Evolutionary conservation across 352 stramenopile genomes (phyloP).

Genomic region (Globisporangium megalacanthum): DNA sequence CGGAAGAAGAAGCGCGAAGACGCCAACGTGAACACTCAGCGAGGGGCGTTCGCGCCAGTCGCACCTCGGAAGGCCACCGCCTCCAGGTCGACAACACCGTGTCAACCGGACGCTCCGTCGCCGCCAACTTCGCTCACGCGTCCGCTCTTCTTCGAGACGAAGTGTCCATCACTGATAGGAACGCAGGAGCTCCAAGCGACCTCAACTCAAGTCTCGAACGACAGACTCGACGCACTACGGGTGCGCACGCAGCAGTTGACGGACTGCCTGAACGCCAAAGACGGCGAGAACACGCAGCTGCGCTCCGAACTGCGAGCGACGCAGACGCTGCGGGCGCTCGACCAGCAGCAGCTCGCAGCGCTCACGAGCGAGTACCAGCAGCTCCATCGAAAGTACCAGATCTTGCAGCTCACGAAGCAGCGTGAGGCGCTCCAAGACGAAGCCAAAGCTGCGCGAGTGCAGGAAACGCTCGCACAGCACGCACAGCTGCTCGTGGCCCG

Average conservation of each 20-base stretch:
- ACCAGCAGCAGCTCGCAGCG: slow-evolving; percentile 23
- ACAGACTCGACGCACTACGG: slow-evolving; percentile 3
- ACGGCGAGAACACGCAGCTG: slow-evolving; percentile 5
- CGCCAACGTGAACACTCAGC: neutral
- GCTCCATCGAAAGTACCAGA: slow-evolving; percentile 21
- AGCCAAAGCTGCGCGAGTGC: slow-evolving; percentile 29
- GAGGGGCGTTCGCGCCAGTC: too few relatives aligned
- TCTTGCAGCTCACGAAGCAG: slow-evolving; percentile 28
- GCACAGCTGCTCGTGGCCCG: slow-evolving; percentile 35
- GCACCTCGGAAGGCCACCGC: neutral
- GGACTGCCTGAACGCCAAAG: slow-evolving; percentile 9
- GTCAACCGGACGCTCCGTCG: neutral
- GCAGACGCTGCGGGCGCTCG: slow-evolving; percentile 22
- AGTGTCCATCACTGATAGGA: neutral
- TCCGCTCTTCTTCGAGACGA: neutral
- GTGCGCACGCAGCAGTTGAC: neutral
- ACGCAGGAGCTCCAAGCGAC: neutral
- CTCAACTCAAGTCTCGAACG: neutral
- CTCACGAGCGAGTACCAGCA: slow-evolving; percentile 29
- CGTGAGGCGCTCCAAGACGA: slow-evolving; percentile 33
- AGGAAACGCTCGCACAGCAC: slow-evolving; percentile 36
- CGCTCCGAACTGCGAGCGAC: slow-evolving; percentile 16
- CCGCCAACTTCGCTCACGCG: neutral
- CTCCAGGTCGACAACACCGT: neutral
- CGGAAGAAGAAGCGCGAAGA: slow-evolving; percentile 29